Evolutionary conservation across 148 eudicot genomes (phyloP).

Genomic region (Drosera capensis): DNA sequence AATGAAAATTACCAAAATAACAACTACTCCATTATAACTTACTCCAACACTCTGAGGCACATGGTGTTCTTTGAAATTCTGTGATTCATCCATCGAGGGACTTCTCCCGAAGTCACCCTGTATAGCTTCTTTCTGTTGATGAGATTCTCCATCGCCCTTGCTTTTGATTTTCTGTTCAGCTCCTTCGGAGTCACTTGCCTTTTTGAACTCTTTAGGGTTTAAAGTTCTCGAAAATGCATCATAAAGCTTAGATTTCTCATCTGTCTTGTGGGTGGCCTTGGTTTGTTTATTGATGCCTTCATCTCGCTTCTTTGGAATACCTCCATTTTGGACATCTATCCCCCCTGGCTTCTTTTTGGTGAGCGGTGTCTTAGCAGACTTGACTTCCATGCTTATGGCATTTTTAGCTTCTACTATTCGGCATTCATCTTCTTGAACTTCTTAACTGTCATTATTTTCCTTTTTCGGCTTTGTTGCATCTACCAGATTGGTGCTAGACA

Average conservation of each 20-base stretch:
- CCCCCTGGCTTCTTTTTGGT: slow-evolving; percentile 12
- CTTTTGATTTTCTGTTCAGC: slow-evolving; percentile 9
- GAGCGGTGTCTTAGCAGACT: slow-evolving; percentile 12
- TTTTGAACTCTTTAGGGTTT: slow-evolving; percentile 18
- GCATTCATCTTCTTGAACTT: slow-evolving; percentile 10
- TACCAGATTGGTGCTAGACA: no score
- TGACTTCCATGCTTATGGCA: slow-evolving; percentile 11
- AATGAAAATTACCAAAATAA: no score
- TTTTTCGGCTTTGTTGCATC: slow-evolving; percentile 11
- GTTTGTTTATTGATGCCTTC: slow-evolving; percentile 23
- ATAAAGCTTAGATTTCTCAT: slow-evolving; percentile 21
- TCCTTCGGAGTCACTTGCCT: slow-evolving; percentile 8
- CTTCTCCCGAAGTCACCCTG: background rate
- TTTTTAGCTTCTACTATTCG: slow-evolving; percentile 6
- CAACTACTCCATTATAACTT: no score
- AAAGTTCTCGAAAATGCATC: slow-evolving; percentile 15
- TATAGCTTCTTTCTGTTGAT: slow-evolving; percentile 8
- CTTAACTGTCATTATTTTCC: slow-evolving; percentile 9
- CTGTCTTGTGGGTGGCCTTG: slow-evolving; percentile 8
- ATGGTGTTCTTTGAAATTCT: no score
- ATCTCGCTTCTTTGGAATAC: slow-evolving; percentile 18
- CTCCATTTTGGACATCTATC: slow-evolving; percentile 12
- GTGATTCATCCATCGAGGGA: no score
- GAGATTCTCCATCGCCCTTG: slow-evolving; percentile 5
- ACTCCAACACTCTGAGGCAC: no score